These are phyloP conservation scores for Streptanthus diversifolius DNA, from an alignment of 345 rosid genomes.

Conservation along the genomic window DNA sequence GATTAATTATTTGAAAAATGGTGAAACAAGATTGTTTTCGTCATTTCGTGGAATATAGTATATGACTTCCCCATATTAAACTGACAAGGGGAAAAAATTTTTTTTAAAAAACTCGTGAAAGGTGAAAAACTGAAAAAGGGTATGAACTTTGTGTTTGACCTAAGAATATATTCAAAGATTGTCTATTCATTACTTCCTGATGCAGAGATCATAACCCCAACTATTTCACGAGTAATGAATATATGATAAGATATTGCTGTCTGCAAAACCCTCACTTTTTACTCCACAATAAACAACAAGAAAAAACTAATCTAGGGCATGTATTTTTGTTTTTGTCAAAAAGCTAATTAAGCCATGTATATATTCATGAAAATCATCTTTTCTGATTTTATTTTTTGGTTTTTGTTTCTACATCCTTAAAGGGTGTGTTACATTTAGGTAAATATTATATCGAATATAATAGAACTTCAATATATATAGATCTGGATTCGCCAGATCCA, in stretches of 20 bases:
- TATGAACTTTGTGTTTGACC: slow-evolving; percentile 5
- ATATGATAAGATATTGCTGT: not conserved
- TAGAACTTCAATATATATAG: too few species aligned
- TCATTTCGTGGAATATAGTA: not conserved
- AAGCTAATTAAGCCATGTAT: not conserved
- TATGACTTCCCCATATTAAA: not conserved
- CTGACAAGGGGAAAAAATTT: not conserved
- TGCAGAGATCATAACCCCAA: not conserved
- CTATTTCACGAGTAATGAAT: not conserved
- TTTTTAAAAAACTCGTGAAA: not conserved
- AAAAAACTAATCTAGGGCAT: not conserved
- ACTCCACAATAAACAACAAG: not conserved
- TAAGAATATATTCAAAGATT: not conserved
- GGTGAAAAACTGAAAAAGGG: slow-evolving; percentile 1
- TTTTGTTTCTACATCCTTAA: not conserved
- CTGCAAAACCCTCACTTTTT: not conserved
- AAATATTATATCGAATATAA: too few species aligned
- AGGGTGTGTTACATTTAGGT: not conserved
- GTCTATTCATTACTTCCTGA: slow-evolving; percentile 21
- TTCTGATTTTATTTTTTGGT: not conserved
- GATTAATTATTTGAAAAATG: not conserved
- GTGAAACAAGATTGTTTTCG: not conserved
- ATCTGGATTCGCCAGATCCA: too few species aligned
- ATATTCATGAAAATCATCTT: not conserved
- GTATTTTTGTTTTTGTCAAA: not conserved